Evolutionary conservation across 2,329 filamentous ascomycete genomes (phyloP).

Genomic region (Aspergillus sp.): DNA sequence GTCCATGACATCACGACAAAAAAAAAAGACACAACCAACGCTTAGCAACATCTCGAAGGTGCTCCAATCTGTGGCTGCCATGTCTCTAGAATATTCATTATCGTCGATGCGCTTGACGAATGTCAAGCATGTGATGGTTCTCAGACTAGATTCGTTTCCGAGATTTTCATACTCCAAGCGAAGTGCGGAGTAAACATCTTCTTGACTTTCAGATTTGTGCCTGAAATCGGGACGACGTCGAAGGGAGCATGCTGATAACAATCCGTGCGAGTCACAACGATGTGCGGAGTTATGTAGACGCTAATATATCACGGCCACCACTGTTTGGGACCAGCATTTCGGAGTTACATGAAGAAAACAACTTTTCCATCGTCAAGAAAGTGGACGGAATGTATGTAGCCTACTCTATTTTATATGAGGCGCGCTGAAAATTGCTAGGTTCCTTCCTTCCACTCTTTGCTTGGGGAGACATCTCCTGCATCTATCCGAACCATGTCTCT

Average conservation of each 20-base stretch:
- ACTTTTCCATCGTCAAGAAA: constrained; percentile 20
- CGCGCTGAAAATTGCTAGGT: constrained; percentile 13
- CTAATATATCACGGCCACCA: constrained; percentile 16
- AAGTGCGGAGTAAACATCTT: constrained; percentile 23
- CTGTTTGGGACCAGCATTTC: constrained; percentile 10
- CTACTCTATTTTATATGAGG: background rate
- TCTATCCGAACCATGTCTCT: background rate
- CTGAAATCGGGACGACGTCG: constrained; percentile 23
- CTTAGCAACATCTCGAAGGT: background rate
- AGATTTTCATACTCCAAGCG: constrained; percentile 20
- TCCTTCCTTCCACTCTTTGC: constrained; percentile 20
- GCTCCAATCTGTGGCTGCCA: background rate
- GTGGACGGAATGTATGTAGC: constrained; percentile 32
- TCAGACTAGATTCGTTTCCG: constrained; percentile 15
- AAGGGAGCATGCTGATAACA: constrained; percentile 18
- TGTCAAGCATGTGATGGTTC: constrained; percentile 10
- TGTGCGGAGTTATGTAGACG: constrained; percentile 13
- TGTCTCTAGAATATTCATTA: constrained; percentile 21
- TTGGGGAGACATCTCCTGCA: constrained; percentile 18
- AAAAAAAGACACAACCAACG: background rate
- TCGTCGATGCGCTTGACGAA: constrained; percentile 33
- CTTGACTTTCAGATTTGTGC: constrained; percentile 30
- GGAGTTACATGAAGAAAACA: constrained; percentile 20
- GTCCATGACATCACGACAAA: background rate
- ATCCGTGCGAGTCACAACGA: constrained; percentile 32